Percentiles rank a stretch among this genome's conserved stretches.
These are phyloP conservation scores for Dalbergia cultrata DNA, from an alignment of 306 rosid genomes.

Conservation along the genomic window DNA sequence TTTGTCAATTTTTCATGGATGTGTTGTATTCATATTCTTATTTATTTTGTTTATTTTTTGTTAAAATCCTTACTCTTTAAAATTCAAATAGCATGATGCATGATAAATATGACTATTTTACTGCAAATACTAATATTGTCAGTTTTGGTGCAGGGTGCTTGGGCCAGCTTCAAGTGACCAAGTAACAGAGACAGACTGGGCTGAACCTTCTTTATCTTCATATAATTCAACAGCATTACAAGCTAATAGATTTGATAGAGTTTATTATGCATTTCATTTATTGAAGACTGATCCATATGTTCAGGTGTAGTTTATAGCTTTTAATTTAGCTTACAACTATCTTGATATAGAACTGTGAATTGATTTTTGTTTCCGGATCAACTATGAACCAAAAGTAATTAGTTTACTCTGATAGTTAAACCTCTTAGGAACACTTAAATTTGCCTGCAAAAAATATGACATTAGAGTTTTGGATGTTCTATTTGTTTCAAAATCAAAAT, in stretches of 20 bases:
- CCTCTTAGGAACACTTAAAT: too few species aligned
- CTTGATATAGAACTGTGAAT: background rate
- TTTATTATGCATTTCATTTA: slow-evolving; percentile 70
- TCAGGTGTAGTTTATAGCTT: slow-evolving; percentile 57
- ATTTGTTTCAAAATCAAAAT: too few species aligned
- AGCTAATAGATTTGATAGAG: slow-evolving; percentile 49
- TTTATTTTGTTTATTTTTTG: too few species aligned
- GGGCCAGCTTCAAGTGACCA: slow-evolving; percentile 49
- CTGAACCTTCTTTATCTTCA: slow-evolving; percentile 63
- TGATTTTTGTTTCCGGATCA: too few species aligned
- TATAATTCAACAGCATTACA: slow-evolving; percentile 46
- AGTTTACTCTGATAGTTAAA: too few species aligned
- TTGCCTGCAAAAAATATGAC: too few species aligned
- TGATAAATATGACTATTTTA: too few species aligned
- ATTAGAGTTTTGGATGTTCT: too few species aligned
- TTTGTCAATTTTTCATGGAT: background rate
- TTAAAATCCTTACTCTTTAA: too few species aligned
- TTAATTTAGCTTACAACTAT: background rate
- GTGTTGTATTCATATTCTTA: background rate
- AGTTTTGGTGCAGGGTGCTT: slow-evolving; percentile 56
- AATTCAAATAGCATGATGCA: too few species aligned
- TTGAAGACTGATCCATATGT: slow-evolving; percentile 76
- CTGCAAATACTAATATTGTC: too few species aligned
- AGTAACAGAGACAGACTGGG: slow-evolving; percentile 62
- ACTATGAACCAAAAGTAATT: too few species aligned